phyloP scores from a whole-genome alignment of 768 basidiomycete genomes.

The Pleurotus eryngii region DNA sequence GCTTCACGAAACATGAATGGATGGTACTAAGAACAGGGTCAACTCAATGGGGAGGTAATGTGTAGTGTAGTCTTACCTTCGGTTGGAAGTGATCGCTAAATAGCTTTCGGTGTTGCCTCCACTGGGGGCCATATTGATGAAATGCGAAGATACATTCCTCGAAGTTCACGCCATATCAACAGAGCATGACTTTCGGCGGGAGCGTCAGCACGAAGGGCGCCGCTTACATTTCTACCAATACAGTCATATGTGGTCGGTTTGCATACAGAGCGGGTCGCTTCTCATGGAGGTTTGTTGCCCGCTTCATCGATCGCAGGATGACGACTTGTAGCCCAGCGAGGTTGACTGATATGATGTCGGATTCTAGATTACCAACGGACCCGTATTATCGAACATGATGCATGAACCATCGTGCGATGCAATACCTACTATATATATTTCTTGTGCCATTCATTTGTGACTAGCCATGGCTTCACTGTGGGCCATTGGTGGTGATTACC shows the following conservation, averaged over 20 bases:
- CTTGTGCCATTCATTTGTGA: conserved; percentile 26
- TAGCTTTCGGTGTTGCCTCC: background rate
- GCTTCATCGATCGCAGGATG: background rate
- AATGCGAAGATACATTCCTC: background rate
- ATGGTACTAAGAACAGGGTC: background rate
- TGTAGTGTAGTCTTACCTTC: background rate
- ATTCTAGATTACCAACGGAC: background rate
- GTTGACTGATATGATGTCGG: background rate
- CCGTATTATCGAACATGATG: background rate
- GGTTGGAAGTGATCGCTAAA: background rate
- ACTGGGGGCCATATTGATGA: background rate
- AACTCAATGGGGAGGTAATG: background rate
- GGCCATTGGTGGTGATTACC: conserved; percentile 27
- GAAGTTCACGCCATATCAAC: background rate
- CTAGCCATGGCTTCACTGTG: conserved; percentile 23
- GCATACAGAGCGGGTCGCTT: background rate
- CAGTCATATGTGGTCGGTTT: background rate
- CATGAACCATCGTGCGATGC: background rate
- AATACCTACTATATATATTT: conserved; percentile 26
- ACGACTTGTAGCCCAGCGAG: background rate
- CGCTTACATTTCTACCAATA: background rate
- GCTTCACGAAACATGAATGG: background rate
- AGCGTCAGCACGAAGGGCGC: background rate
- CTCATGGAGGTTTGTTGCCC: background rate
- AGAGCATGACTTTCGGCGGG: background rate